Evolutionary conservation across 1,284 basidiomycete genomes (phyloP), one percentile per base, ranked within the genome.

Genomic region (Fomitopsis schrenkii): DNA sequence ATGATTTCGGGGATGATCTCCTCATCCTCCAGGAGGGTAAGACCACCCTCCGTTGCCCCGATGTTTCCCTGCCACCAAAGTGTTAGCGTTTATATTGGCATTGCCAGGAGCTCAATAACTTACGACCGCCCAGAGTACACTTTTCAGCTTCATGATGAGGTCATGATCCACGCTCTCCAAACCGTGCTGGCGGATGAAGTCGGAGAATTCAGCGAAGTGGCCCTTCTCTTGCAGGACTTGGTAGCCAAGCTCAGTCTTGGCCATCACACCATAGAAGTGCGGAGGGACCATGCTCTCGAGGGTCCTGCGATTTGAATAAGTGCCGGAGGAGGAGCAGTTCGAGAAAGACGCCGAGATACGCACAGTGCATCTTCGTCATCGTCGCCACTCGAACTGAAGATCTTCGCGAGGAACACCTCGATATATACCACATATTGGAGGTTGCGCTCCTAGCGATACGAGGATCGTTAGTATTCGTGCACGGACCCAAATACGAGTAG

Each of bases 221-320:
- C 94, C 94, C 68, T 93, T 95, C 63, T 95, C 93, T 59, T 88
- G 84, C 48, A 99, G 77, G 14, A 97, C 87, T 70, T 92, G 90
- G 73, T 95, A 97, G 0, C 97, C 97, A 59, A 96, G 88, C 56
- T 91, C 90, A 1, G 97, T 99, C 74, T 98, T 98, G 50, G 94
- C 91, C 80, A 99, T 92, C 73, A 98, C 95, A 26, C 97, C 96
- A 68, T 98, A 97, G 76, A 99, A 98, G 73, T 99, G 97, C 4
- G 92, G 88, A 1, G 97, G 97, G 1, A 95, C 91, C 2, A 89
- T 87, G 14, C 92, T 92, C 59, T 97, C 94, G 64, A 93, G 94
- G n/a, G 83, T 80, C 38, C 88, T 91, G 55, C 38, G 38, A 8
- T 40, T 40, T 40, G 12, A 15, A 19, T 26, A 15, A 4, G 15